Evolutionary conservation across 2,329 filamentous ascomycete genomes (phyloP).

Genomic region (Beauveria pseudobassiana): DNA sequence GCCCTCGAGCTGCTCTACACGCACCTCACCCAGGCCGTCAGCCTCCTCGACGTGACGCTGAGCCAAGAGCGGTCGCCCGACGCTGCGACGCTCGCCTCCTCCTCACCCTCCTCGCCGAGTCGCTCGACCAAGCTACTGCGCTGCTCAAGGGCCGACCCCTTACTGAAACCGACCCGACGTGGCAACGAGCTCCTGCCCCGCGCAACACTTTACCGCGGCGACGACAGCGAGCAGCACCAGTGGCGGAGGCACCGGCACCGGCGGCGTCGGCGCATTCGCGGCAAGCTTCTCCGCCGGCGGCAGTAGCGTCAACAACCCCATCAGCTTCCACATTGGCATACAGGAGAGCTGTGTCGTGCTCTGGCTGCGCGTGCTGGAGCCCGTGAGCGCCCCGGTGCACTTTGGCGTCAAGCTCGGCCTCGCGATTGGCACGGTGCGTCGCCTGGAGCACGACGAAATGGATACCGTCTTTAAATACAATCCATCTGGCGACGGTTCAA

Average conservation of each 20-base stretch:
- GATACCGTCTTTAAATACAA: slow-evolving; percentile 65
- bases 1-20: slow-evolving; percentile 66
- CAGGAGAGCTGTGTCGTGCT: slow-evolving; percentile 64
- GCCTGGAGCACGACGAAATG: slow-evolving; percentile 71
- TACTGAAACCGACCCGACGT: slow-evolving; percentile 31
- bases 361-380: slow-evolving; percentile 61
- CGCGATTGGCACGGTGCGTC: slow-evolving; percentile 57
- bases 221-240: slow-evolving; percentile 37
- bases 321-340: slow-evolving; percentile 69
- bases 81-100: slow-evolving; percentile 47
- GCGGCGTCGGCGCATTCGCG: slow-evolving; percentile 32
- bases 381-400: slow-evolving; percentile 53
- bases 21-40: slow-evolving; percentile 75
- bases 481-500: slow-evolving; percentile 22
- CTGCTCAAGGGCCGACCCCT: slow-evolving; percentile 48
- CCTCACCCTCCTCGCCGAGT: slow-evolving; percentile 49
- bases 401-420: slow-evolving; percentile 61
- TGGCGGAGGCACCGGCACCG: not conserved
- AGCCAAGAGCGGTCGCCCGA: slow-evolving; percentile 37
- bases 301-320: slow-evolving; percentile 40
- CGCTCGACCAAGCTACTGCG: slow-evolving; percentile 42
- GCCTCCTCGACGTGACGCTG: slow-evolving; percentile 71
- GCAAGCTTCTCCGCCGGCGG: slow-evolving; percentile 31
- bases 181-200: slow-evolving; percentile 38
- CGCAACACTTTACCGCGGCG: slow-evolving; percentile 35